These are phyloP conservation scores for Nicotiana sylvestris DNA, from an alignment of 257 asterid genomes.

Conservation along the genomic window DNA sequence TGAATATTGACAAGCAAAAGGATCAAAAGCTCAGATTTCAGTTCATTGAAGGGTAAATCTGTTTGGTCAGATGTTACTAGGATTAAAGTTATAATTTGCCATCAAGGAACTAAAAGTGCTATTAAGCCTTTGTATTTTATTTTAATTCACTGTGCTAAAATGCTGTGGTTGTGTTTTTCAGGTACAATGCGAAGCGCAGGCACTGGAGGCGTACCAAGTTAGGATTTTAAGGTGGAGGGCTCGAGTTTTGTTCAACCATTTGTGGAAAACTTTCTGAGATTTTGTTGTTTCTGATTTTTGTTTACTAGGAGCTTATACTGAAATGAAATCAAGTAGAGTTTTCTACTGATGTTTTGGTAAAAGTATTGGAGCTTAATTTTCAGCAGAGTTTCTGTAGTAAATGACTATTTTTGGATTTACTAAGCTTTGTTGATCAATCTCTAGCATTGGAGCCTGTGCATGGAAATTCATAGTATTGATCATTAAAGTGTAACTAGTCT, in stretches of 20 bases:
- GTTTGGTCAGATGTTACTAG: too few relatives aligned
- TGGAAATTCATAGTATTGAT: neutral
- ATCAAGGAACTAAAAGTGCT: too few relatives aligned
- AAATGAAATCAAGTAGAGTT: neutral
- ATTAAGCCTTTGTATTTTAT: too few relatives aligned
- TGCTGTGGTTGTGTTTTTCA: neutral
- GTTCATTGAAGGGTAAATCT: too few relatives aligned
- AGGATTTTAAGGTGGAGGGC: slow-evolving; percentile 21
- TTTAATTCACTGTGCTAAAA: neutral
- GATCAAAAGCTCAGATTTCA: too few relatives aligned
- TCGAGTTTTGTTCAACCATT: neutral
- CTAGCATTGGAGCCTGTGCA: neutral
- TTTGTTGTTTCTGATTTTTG: neutral
- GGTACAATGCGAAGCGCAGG: slow-evolving; percentile 38
- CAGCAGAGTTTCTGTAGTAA: neutral
- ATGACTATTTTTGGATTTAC: neutral
- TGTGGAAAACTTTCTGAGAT: neutral
- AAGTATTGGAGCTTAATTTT: neutral
- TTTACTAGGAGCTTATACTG: neutral
- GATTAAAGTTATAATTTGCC: too few relatives aligned
- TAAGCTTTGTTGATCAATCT: neutral
- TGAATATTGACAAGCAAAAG: too few relatives aligned
- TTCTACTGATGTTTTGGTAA: neutral
- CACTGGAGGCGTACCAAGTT: slow-evolving; percentile 38
- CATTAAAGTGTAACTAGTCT: neutral